phyloP scores from a whole-genome alignment of 1,139 yeast species.

The Hanseniaspora uvarum region DNA sequence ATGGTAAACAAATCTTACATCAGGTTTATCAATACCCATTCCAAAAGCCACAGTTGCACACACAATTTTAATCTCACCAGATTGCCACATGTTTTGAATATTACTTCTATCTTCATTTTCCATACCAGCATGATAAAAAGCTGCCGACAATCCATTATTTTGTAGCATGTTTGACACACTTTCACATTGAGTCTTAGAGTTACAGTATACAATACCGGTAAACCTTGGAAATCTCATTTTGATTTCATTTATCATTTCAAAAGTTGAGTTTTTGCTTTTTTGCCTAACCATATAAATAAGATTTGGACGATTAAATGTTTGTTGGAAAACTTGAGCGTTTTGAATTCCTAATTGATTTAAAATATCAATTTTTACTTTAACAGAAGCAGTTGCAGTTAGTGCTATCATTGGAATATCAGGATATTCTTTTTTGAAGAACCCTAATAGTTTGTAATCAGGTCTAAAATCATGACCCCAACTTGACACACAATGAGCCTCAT shows the following conservation, averaged over 20 bases:
- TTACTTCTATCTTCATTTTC: conserved; percentile 57
- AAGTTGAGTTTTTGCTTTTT: conserved; percentile 49
- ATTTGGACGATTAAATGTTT: conserved; percentile 84
- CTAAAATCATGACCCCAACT: conserved; percentile 99
- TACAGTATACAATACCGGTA: conserved; percentile 90
- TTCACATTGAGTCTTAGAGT: conserved; percentile 82
- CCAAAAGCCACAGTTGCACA: conserved; percentile 98
- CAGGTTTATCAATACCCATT: conserved; percentile 96
- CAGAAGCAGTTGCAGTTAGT: conserved; percentile 93
- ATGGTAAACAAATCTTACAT: conserved; percentile 85
- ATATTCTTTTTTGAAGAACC: conserved; percentile 58
- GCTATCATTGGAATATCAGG: conserved; percentile 90
- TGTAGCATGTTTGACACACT: conserved; percentile 56
- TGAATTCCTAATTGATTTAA: conserved; percentile 57
- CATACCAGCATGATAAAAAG: conserved; percentile 92
- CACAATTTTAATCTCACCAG: conserved; percentile 56
- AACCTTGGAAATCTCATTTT: conserved; percentile 42
- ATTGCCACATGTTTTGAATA: conserved; percentile 78
- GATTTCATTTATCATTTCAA: conserved; percentile 53
- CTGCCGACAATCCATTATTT: conserved; percentile 52
- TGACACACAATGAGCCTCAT: conserved; percentile 97
- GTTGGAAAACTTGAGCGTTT: conserved; percentile 38
- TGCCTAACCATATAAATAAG: conserved; percentile 65
- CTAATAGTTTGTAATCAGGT: conserved; percentile 83
- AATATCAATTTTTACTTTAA: conserved; percentile 79